phyloP scores from a whole-genome alignment of 352 stramenopile species.

The Phytopythium cucurbitacearum region DNA sequence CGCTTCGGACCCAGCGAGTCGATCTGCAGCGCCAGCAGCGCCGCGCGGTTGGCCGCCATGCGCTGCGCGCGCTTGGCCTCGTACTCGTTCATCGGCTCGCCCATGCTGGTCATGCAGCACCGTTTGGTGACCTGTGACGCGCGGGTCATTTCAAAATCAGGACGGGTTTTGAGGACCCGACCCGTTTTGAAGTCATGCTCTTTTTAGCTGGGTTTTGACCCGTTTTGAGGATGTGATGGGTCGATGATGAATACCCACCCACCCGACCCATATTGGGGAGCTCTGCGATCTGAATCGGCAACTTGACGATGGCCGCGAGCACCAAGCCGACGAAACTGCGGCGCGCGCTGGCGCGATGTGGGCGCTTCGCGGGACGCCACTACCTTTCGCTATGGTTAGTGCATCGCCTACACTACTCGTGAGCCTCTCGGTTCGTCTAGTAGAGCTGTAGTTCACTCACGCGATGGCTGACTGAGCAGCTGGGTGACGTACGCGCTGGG shows the following conservation, averaged over 20 bases:
- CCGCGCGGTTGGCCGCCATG: constrained; percentile 43
- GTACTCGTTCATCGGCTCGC: constrained; percentile 33
- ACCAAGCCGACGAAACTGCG: constrained; percentile 23
- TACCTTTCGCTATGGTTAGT: constrained; percentile 38
- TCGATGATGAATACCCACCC: too few species aligned
- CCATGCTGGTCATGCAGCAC: background rate
- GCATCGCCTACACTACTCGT: background rate
- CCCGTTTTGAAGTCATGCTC: too few species aligned
- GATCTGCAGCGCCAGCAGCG: constrained; percentile 37
- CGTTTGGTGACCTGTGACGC: too few species aligned
- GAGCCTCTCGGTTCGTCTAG: background rate
- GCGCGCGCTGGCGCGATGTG: constrained; percentile 14
- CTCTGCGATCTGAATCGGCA: too few species aligned
- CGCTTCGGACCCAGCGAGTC: background rate
- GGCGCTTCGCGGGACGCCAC: constrained; percentile 16
- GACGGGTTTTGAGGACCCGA: too few species aligned
- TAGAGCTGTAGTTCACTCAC: background rate
- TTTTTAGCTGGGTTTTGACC: too few species aligned
- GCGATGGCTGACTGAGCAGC: constrained; percentile 12
- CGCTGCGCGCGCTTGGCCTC: constrained; percentile 55
- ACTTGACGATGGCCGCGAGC: background rate
- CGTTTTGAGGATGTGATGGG: too few species aligned
- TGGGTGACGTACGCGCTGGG: constrained; percentile 67
- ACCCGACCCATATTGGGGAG: too few species aligned
- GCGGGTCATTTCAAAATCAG: too few species aligned